Evolutionary conservation across 192 early-diverging fungal species (phyloP).

Genomic region (Neocallimastix lanati): DNA sequence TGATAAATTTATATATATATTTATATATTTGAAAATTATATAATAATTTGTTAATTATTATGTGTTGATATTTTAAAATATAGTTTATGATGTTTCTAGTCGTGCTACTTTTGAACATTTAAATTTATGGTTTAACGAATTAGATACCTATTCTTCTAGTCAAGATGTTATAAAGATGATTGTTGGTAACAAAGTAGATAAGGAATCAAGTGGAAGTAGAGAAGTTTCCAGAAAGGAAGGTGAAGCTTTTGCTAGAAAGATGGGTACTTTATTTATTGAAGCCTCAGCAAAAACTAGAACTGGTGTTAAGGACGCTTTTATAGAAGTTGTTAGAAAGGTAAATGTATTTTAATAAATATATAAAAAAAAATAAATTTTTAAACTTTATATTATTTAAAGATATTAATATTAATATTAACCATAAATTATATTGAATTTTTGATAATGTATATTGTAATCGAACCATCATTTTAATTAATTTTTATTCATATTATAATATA

Average conservation of each 20-base stretch:
- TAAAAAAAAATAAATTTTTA: neutral
- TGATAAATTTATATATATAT: too few species aligned
- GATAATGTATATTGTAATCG: too few species aligned
- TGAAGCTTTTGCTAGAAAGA: conserved; percentile 67
- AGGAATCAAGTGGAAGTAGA: conserved; percentile 40
- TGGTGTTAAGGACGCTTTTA: conserved; percentile 85
- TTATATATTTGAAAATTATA: too few species aligned
- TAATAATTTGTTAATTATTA: too few species aligned
- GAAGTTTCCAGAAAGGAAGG: conserved; percentile 76
- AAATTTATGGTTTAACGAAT: conserved; percentile 85
- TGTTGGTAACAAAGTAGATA: conserved; percentile 96
- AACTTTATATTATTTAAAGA: neutral
- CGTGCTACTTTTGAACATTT: conserved; percentile 85
- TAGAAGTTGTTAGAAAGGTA: conserved; percentile 83
- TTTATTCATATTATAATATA: neutral
- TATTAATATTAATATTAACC: too few species aligned
- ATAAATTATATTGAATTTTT: too few species aligned
- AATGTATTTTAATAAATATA: conserved; percentile 9
- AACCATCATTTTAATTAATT: too few species aligned
- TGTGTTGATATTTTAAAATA: too few species aligned
- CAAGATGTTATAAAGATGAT: conserved; percentile 89
- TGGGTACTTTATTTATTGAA: conserved; percentile 88
- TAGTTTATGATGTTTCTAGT: conserved; percentile 93
- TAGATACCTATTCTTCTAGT: conserved; percentile 75
- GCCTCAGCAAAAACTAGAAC: conserved; percentile 86